Percentiles rank a stretch among this genome's conserved stretches.
These are phyloP conservation scores for Ustilago shanxiensis DNA, from an alignment of 1,284 basidiomycete genomes.

Conservation along the genomic window DNA sequence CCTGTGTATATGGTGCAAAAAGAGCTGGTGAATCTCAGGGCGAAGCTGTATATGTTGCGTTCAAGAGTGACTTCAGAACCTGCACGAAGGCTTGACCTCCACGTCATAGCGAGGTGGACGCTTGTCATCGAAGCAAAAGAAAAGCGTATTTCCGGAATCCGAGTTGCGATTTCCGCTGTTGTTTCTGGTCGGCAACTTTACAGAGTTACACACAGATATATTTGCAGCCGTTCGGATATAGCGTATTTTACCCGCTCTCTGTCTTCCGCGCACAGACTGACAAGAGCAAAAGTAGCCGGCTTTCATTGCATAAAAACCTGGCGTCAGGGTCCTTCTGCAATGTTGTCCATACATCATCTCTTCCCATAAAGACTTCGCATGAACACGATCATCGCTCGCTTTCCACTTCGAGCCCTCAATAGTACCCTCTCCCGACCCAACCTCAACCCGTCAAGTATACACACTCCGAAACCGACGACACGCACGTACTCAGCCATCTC, in stretches of 20 bases:
- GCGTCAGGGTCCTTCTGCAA: not conserved
- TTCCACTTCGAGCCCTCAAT: not conserved
- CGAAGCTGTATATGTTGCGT: too few species aligned
- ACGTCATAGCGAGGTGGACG: conserved; percentile 31
- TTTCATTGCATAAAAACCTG: not conserved
- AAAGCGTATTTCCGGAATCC: conserved; percentile 8
- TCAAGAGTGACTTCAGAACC: not conserved
- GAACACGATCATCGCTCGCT: not conserved
- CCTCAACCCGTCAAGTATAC: not conserved
- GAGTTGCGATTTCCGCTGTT: not conserved
- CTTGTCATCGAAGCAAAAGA: conserved; percentile 27
- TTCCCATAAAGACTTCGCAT: conserved; percentile 2
- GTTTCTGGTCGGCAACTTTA: not conserved
- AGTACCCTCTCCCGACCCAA: not conserved
- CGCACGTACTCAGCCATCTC: not conserved
- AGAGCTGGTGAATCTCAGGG: not conserved
- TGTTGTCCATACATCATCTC: too few species aligned
- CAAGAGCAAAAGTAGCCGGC: not conserved
- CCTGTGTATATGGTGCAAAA: not conserved
- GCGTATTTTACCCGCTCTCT: not conserved
- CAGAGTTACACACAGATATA: not conserved
- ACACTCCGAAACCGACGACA: not conserved
- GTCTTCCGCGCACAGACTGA: not conserved
- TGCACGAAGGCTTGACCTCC: conserved; percentile 15
- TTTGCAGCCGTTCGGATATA: not conserved